Conservation (phyloP, 768 basidiomycete genomes). For the Amanita molliuscula region DNA sequence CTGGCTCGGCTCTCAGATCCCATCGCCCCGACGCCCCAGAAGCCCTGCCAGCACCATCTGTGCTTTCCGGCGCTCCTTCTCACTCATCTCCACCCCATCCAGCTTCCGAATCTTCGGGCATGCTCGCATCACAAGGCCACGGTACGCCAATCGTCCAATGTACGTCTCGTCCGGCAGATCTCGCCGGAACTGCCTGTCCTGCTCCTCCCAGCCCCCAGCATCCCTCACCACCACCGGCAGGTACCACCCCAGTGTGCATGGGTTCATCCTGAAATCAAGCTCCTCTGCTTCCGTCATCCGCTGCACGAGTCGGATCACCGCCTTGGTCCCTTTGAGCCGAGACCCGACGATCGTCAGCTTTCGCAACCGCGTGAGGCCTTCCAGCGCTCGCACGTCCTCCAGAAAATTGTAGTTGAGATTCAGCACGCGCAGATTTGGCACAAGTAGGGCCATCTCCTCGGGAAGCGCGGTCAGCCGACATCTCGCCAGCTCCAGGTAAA, state of each 20-base stretch:
- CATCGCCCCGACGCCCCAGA: constrained; percentile 28
- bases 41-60: constrained; percentile 53
- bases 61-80: constrained; percentile 82
- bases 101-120: constrained; percentile 59
- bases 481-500: constrained; percentile 85
- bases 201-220: constrained; percentile 65
- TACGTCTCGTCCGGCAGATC: constrained; percentile 86
- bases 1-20: constrained; percentile 6
- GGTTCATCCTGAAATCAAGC: constrained; percentile 94
- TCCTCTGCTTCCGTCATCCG: constrained; percentile 76
- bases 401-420: constrained; percentile 98
- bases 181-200: constrained; percentile 81
- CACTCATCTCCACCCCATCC: constrained; percentile 79
- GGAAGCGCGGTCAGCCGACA: constrained; percentile 77
- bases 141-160: constrained; percentile 79
- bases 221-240: constrained; percentile 74
- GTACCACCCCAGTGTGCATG: constrained; percentile 94
- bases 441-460: constrained; percentile 44
- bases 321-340: constrained; percentile 64
- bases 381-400: constrained; percentile 56
- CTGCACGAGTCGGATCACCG: constrained; percentile 60
- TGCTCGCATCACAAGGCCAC: constrained; percentile 77
- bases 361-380: constrained; percentile 63
- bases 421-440: constrained; percentile 82
- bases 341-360: constrained; percentile 85